Conservation (phyloP, 176 grass and related monocot species). For the Saccharum officinarum region DNA sequence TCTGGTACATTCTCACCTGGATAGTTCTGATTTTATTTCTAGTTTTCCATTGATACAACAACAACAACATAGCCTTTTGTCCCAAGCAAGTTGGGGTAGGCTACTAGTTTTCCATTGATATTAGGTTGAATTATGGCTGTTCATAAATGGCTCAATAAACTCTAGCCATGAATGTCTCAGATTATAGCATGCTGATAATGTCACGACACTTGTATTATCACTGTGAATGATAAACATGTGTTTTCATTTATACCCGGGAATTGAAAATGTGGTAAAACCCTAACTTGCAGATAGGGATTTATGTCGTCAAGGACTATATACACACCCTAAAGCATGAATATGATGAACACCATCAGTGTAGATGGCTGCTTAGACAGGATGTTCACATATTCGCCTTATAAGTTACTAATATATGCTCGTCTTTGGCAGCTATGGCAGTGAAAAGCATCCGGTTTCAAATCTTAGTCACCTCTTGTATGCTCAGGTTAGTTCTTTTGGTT, state of each 20-base stretch:
- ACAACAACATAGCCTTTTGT: too few species aligned
- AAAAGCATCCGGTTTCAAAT: slow-evolving; percentile 66
- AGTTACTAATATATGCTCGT: slow-evolving; percentile 28
- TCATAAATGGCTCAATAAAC: slow-evolving; percentile 15
- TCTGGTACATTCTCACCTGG: slow-evolving; percentile 56
- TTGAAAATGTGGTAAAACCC: neutral
- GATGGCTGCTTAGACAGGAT: neutral
- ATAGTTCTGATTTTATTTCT: slow-evolving; percentile 24
- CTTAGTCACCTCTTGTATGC: slow-evolving; percentile 56
- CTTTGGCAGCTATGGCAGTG: slow-evolving; percentile 74
- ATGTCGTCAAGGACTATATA: neutral
- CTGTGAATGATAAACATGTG: neutral
- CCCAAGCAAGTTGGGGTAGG: too few species aligned
- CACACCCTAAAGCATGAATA: neutral
- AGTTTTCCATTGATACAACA: slow-evolving; percentile 14
- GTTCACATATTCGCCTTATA: neutral
- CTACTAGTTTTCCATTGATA: slow-evolving; percentile 13
- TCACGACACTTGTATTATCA: neutral
- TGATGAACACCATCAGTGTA: slow-evolving; percentile 11
- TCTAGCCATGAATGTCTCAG: neutral
- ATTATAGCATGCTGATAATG: neutral
- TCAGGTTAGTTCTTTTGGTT: slow-evolving; percentile 53
- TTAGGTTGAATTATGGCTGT: neutral
- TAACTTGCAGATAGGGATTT: neutral
- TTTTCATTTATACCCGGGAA: neutral